Base-by-base conservation (phyloP, 345 rosid genomes). In the Euphorbia lathyris region DNA sequence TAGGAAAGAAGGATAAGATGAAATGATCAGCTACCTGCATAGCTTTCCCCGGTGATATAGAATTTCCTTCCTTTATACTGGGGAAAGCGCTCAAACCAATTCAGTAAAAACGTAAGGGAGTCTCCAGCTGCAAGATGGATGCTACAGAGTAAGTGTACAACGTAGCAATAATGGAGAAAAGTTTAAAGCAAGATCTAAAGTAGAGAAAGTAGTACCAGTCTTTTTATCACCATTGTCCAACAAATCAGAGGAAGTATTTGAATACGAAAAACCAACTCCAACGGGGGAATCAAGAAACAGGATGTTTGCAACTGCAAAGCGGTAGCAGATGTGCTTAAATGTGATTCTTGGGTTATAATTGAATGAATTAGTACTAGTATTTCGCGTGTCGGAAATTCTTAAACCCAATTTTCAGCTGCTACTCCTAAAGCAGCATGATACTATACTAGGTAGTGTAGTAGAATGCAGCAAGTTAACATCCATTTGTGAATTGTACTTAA, bases 191-290 rank as follows among this genome's bases (percentile, higher is more conserved):
- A 17, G 32, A 56, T 50, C 62, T 36, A 60, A 73, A 67, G 73
- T 71, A 68, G 67, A 67, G 13, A 66, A 74, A 75, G 27, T 58
- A 59, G 65, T 86, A 94, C 97, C 98, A 8, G 86, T 83, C 59
- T 80, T 78, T 56, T 73, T 68, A 43, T 83, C 86, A 14, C 86
- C 86, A 68, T 78, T 83, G 60, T 63, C 58, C 68, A 80, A 60
- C 71, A 73, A 32, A 66, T 83, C 86, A 11, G 95, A 87, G 3
- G 97, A 89, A 19, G 91, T 88, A 74, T 90, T 94, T 48, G 98
- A 87, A 74, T 91, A 91, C 5, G 98, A 94, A 74, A 70, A 94
- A 38, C 97, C 97, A 79, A 94, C 98, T 62, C 98, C 97, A 72
- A 85, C 90, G 48, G 98, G 98, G 36, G 98, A 88, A 71, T 94